Percentiles rank a stretch among this genome's conserved stretches.
phyloP scores from a whole-genome alignment of 129 eudicot species.

The Artemisia annua region DNA sequence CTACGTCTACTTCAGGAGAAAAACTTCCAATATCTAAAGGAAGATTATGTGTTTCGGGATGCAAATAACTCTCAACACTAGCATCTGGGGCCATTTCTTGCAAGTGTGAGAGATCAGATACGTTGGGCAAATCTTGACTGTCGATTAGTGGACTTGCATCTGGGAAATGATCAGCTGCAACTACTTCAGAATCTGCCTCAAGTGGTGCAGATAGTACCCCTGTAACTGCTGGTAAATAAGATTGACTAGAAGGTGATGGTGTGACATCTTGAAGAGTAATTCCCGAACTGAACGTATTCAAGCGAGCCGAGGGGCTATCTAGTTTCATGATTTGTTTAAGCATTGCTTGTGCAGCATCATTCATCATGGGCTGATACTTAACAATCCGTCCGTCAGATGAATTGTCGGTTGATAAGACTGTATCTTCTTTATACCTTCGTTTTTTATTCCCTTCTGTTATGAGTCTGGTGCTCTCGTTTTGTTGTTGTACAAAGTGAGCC shows the following conservation, averaged over 20 bases:
- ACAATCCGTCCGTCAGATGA: constrained; percentile 62
- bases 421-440: constrained; percentile 67
- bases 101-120: constrained; percentile 51
- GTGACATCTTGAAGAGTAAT: constrained; percentile 82
- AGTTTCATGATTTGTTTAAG: constrained; percentile 61
- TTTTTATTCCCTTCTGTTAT: constrained; percentile 70
- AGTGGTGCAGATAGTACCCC: constrained; percentile 39
- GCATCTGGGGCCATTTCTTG: constrained; percentile 46
- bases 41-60: constrained; percentile 40
- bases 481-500: constrained; percentile 80
- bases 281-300: constrained; percentile 48
- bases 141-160: constrained; percentile 35
- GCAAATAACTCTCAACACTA: constrained; percentile 36
- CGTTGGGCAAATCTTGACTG: constrained; percentile 40
- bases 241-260: constrained; percentile 30
- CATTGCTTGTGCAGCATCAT: constrained; percentile 72
- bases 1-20: constrained; percentile 58
- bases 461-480: constrained; percentile 53
- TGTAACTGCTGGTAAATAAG: constrained; percentile 39
- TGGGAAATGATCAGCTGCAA: constrained; percentile 36
- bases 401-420: constrained; percentile 28
- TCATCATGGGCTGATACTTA: constrained; percentile 70
- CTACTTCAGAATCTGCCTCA: constrained; percentile 36
- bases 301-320: constrained; percentile 44
- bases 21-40: constrained; percentile 47